phyloP scores from a whole-genome alignment of 352 stramenopile species.

The Phytophthora tubulina region DNA sequence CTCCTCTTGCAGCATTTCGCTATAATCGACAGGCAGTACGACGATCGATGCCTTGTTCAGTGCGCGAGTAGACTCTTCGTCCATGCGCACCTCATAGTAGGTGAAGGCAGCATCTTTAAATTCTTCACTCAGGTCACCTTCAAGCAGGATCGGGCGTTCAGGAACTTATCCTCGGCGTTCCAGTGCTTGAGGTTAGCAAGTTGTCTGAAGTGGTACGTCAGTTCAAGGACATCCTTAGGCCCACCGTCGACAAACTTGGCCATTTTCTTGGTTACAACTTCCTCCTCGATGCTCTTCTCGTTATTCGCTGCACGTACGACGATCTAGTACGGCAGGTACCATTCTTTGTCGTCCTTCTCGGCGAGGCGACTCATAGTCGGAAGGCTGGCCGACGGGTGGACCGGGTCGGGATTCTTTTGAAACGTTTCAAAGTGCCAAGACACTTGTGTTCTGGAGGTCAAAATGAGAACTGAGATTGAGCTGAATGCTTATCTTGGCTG shows the following conservation, averaged over 20 bases:
- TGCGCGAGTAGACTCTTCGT: too few relatives aligned
- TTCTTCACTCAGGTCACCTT: conserved; percentile 8
- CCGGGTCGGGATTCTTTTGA: conserved; percentile 6
- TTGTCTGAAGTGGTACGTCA: background rate
- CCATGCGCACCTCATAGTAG: background rate
- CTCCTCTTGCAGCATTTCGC: too few relatives aligned
- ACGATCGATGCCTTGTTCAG: too few relatives aligned
- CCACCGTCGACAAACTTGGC: conserved; percentile 4
- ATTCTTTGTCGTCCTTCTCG: conserved; percentile 4
- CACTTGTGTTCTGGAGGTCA: background rate
- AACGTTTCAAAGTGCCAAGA: conserved; percentile 21
- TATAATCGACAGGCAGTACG: too few relatives aligned
- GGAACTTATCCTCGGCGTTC: conserved; percentile 10
- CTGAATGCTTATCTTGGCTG: too few relatives aligned
- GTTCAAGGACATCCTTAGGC: too few relatives aligned
- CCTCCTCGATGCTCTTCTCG: conserved; percentile 1
- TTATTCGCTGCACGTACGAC: conserved; percentile 1
- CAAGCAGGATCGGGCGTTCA: conserved; percentile 5
- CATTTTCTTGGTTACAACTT: conserved; percentile 18
- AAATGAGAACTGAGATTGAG: background rate
- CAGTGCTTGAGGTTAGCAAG: conserved; percentile 1
- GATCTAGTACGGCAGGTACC: conserved; percentile 6
- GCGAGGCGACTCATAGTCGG: background rate
- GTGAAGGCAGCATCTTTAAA: background rate
- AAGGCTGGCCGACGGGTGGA: conserved; percentile 8